A percentile compares a stretch with the other conserved stretches of the same genome.
Conservation (phyloP, 208 protist genomes). For the Strigomonas culicis region DNA sequence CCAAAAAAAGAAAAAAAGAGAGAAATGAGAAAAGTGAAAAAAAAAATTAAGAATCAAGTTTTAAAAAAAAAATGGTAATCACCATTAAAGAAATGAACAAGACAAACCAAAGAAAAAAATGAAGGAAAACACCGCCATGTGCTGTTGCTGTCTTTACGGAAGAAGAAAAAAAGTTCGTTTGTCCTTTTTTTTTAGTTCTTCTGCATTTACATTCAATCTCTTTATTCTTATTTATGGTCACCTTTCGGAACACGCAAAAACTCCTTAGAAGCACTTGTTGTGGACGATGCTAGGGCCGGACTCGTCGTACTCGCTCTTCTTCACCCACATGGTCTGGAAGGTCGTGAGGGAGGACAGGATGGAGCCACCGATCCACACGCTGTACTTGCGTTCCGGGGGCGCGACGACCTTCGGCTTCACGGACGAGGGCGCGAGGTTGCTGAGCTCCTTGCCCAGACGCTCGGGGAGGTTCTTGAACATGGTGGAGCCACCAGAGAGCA, state of each 20-base stretch:
- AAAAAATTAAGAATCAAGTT: slow-evolving; percentile 8
- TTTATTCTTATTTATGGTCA: not conserved
- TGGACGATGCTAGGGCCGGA: slow-evolving; percentile 96
- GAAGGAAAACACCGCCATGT: not conserved
- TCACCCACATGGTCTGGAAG: slow-evolving; percentile 98
- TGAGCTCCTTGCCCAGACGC: slow-evolving; percentile 95
- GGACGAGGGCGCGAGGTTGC: slow-evolving; percentile 91
- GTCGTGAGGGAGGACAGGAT: slow-evolving; percentile 96
- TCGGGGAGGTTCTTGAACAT: slow-evolving; percentile 98
- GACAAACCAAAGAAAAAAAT: not conserved
- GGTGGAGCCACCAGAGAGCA: slow-evolving; percentile 95
- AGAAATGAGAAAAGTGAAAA: slow-evolving; percentile 1
- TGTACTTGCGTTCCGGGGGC: slow-evolving; percentile 95
- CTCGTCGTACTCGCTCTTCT: slow-evolving; percentile 99
- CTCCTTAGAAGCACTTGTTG: slow-evolving; percentile 95
- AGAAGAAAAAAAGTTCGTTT: not conserved
- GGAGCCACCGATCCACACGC: slow-evolving; percentile 98
- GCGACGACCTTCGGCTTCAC: slow-evolving; percentile 97
- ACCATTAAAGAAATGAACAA: slow-evolving; percentile 1
- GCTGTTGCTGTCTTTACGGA: not conserved
- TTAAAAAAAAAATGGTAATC: not conserved
- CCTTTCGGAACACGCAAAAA: not conserved
- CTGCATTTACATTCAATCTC: not conserved
- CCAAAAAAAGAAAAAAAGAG: slow-evolving; percentile 3
- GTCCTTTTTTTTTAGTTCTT: not conserved